Evolutionary conservation across 2,329 filamentous ascomycete species (phyloP).

Genomic region (Basipetospora chlamydospora): DNA sequence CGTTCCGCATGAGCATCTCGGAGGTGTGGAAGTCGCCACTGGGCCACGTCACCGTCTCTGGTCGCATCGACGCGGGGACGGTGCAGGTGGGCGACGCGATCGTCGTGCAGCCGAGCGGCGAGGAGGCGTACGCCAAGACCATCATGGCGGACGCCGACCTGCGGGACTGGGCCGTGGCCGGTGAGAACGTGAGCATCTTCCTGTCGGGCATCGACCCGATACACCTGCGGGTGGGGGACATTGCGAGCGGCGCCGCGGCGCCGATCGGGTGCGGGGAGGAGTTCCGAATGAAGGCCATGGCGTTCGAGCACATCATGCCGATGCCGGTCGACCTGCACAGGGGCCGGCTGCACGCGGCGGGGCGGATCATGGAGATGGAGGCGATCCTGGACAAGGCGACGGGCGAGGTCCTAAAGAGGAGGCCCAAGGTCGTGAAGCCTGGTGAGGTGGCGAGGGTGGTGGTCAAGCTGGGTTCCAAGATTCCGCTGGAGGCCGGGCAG

Average conservation of each 20-base stretch:
- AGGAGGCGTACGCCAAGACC: conserved; percentile 68
- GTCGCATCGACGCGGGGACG: conserved; percentile 71
- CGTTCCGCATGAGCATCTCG: conserved; percentile 71
- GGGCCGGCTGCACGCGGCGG: conserved; percentile 67
- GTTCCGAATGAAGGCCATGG: conserved; percentile 73
- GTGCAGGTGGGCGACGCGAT: conserved; percentile 74
- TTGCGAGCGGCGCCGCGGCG: conserved; percentile 56
- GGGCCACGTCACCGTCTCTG: conserved; percentile 72
- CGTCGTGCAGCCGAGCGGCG: conserved; percentile 64
- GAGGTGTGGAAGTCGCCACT: conserved; percentile 73
- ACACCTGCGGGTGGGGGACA: conserved; percentile 71
- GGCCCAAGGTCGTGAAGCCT: conserved; percentile 69
- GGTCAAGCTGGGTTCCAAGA: conserved; percentile 56
- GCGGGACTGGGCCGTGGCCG: conserved; percentile 81
- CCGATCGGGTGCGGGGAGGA: conserved; percentile 57
- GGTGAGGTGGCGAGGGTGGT: conserved; percentile 62
- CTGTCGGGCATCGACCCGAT: conserved; percentile 72
- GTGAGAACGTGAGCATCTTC: conserved; percentile 76
- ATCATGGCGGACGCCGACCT: conserved; percentile 61
- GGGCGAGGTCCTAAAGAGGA: conserved; percentile 66
- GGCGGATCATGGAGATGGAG: conserved; percentile 55
- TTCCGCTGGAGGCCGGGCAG: conserved; percentile 68
- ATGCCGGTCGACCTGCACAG: conserved; percentile 82
- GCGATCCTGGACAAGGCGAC: conserved; percentile 66
- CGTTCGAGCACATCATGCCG: conserved; percentile 79